Conservation (phyloP, 2,329 filamentous ascomycete species). For the Alternaria brassicae region DNA sequence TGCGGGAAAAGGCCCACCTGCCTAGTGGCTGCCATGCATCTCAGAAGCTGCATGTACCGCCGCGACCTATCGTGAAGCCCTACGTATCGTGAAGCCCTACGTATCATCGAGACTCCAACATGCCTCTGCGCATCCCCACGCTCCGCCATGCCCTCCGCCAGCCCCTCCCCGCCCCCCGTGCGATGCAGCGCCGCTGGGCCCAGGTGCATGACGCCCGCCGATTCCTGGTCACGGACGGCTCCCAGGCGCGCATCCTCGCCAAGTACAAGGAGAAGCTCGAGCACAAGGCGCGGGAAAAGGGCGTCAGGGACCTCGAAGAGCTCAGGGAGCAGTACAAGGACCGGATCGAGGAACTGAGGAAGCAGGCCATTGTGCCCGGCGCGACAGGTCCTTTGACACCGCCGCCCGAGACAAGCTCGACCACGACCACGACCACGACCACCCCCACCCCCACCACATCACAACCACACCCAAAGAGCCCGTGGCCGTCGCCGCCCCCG, state of each 20-base stretch:
- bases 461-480: constrained; percentile 23
- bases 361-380: constrained; percentile 66
- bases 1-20: not conserved
- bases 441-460: constrained; percentile 26
- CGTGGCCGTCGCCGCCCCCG: constrained; percentile 38
- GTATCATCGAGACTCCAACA: not conserved
- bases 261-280: constrained; percentile 89
- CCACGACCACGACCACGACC: constrained; percentile 17
- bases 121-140: constrained; percentile 38
- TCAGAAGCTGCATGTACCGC: not conserved
- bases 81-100: too few relatives aligned
- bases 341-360: constrained; percentile 76
- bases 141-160: constrained; percentile 44
- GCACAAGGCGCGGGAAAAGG: constrained; percentile 77
- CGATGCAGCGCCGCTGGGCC: constrained; percentile 79
- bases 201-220: constrained; percentile 91
- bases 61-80: too few relatives aligned
- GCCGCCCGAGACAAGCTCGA: constrained; percentile 12
- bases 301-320: constrained; percentile 73
- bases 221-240: constrained; percentile 81
- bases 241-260: constrained; percentile 72
- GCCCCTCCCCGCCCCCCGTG: constrained; percentile 37
- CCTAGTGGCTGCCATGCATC: not conserved
- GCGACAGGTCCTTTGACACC: constrained; percentile 54
- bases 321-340: constrained; percentile 85